phyloP scores from a whole-genome alignment of 768 basidiomycete genomes.

The Boletus pseudopeckii region DNA sequence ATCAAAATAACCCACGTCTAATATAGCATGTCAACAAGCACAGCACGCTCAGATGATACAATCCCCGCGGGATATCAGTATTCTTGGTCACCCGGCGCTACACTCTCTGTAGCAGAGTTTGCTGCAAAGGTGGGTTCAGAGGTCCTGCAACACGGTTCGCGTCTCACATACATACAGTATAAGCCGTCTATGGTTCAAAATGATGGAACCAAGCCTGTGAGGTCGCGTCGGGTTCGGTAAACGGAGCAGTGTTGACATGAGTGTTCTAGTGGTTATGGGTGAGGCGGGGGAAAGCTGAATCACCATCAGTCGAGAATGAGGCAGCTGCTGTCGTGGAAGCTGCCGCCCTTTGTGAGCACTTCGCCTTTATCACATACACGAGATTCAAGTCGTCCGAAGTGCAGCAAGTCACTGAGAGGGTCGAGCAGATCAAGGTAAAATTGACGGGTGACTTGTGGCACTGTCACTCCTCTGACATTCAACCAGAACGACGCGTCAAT shows the following conservation, averaged over 20 bases:
- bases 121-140: conserved; percentile 44
- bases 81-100: conserved; percentile 45
- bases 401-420: conserved; percentile 50
- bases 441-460: not conserved
- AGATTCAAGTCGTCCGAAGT: conserved; percentile 37
- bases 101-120: conserved; percentile 48
- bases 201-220: conserved; percentile 71
- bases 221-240: conserved; percentile 15
- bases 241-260: not conserved
- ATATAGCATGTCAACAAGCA: conserved; percentile 10
- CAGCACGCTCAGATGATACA: conserved; percentile 35
- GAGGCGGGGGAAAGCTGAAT: conserved; percentile 9
- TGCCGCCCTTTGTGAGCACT: conserved; percentile 37
- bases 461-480: not conserved
- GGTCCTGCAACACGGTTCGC: not conserved
- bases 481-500: conserved; percentile 63
- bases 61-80: conserved; percentile 46
- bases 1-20: not conserved
- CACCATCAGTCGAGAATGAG: conserved; percentile 7
- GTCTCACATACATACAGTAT: conserved; percentile 41
- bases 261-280: conserved; percentile 67
- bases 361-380: not conserved
- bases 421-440: conserved; percentile 59
- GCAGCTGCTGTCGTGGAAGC: conserved; percentile 46
- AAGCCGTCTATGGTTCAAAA: conserved; percentile 77